phyloP scores from a whole-genome alignment of 2,329 filamentous ascomycete species.

The Epichloe brachyelytri region DNA sequence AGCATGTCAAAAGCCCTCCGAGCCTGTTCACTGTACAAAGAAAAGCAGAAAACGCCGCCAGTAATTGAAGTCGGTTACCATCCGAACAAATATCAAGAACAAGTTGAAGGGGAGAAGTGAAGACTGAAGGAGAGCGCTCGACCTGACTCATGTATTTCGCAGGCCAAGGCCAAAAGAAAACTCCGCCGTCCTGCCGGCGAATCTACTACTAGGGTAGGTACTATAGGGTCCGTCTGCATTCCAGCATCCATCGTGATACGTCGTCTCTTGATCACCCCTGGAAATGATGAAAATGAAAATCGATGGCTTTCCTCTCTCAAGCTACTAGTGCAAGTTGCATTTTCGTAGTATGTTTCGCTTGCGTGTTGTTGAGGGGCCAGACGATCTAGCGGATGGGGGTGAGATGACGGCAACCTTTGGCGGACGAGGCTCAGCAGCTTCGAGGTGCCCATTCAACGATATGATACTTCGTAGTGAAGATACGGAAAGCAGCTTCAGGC shows the following conservation, averaged over 20 bases:
- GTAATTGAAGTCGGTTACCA: neutral
- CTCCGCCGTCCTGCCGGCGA: neutral
- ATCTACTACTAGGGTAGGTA: neutral
- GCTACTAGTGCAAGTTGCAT: neutral
- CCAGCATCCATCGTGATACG: conserved; percentile 1
- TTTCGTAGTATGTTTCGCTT: conserved; percentile 1
- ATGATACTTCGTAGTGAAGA: too few species aligned
- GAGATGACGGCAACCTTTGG: too few species aligned
- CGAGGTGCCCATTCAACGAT: too few species aligned
- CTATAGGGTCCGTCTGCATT: neutral
- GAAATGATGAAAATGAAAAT: neutral
- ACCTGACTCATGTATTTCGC: neutral
- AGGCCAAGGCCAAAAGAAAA: neutral
- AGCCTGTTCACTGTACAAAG: neutral
- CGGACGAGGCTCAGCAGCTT: too few species aligned
- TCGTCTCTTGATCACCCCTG: neutral
- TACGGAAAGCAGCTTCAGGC: too few species aligned
- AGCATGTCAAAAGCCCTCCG: too few species aligned
- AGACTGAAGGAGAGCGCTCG: neutral
- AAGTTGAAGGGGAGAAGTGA: neutral
- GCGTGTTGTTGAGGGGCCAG: neutral
- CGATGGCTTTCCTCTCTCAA: neutral
- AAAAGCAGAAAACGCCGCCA: neutral
- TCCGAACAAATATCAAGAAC: neutral
- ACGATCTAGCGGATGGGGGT: too few species aligned